Evolutionary conservation across 2,329 filamentous ascomycete species (phyloP), one percentile per base, ranked within the genome.

Genomic region (Aspergillus intermedius): DNA sequence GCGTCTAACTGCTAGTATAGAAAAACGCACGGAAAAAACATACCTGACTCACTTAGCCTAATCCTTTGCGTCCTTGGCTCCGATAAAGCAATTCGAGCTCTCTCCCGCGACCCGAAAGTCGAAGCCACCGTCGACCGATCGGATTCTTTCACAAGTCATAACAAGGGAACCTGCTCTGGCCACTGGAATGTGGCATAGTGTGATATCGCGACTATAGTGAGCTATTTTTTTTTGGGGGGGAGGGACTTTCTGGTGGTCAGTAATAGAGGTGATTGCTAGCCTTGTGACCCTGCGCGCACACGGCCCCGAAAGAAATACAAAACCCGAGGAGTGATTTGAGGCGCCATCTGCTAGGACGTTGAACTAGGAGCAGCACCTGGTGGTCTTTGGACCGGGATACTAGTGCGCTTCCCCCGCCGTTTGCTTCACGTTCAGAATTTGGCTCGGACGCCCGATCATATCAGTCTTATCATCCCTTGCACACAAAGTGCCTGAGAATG

Each of bases 401-500:
- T 17, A 17, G 5, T 4, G 15, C 34, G 25, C 34, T 35, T 2
- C 5, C 13, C n/a, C n/a, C 34, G n/a, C 13, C 13, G 8, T 17
- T 35, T 9, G 15, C 5, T n/a, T 35, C n/a, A 6, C 13, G 34
- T 35, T 35, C 34, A 15, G 34, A 35, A 17, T 35, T 35, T 35
- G n/a, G 15, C 10, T 17, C 15, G 34, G 25, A 30, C 25, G 25
- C 25, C 25, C 2, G 10, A 30, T 30, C 25, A 12, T 30, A 30
- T 30, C 25, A 30, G 25, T 30, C 10, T 30, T 12, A 12, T 17
- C n/a, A 35, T n/a, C 34, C n/a, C n/a, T n/a, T 35, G 13, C 32
- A n/a, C 10, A 3, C 12, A 35, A 35, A 30, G 25, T 12, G 25
- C 17, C 37, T 19, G 6, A 65, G 56, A 59, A 70, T 71, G 68